Conservation (phyloP, 148 eudicot species). For the Fagopyrum tataricum region DNA sequence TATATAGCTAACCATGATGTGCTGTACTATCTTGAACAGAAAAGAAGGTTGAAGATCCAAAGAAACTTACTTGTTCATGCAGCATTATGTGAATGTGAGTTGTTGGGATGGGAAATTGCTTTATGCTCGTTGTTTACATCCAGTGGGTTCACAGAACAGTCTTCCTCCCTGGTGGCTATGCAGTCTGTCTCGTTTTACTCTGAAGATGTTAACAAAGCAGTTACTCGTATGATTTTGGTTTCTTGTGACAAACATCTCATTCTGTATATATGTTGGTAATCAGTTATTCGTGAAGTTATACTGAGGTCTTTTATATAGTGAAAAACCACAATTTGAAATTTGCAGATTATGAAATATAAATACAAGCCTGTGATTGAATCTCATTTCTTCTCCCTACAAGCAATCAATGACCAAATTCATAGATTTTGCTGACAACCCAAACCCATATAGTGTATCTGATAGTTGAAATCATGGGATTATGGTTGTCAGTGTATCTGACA, state of each 20-base stretch:
- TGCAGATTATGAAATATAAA: not conserved
- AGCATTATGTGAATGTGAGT: not conserved
- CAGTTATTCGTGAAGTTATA: not conserved
- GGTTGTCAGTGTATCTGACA: not conserved
- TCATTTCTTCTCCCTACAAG: not conserved
- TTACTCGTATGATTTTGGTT: not conserved
- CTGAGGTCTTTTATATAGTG: not conserved
- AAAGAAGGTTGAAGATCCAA: slow-evolving; percentile 12
- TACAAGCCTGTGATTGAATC: not conserved
- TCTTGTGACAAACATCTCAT: slow-evolving; percentile 1
- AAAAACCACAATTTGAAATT: not conserved
- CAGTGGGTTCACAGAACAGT: not conserved
- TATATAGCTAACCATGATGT: not conserved
- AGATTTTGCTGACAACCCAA: no score
- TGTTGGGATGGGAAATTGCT: not conserved
- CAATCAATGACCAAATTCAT: no score
- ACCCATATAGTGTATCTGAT: no score
- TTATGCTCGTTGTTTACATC: not conserved
- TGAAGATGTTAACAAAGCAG: not conserved
- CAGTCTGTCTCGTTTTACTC: not conserved
- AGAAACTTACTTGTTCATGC: slow-evolving; percentile 9
- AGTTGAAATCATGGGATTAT: not conserved
- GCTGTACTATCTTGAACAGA: slow-evolving; percentile 1
- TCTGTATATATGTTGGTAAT: not conserved
- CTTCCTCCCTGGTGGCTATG: not conserved